A percentile compares a stretch with the other conserved stretches of the same genome.
Evolutionary conservation across 257 asterid genomes (phyloP).

Genomic region (Hygrophila difformis): DNA sequence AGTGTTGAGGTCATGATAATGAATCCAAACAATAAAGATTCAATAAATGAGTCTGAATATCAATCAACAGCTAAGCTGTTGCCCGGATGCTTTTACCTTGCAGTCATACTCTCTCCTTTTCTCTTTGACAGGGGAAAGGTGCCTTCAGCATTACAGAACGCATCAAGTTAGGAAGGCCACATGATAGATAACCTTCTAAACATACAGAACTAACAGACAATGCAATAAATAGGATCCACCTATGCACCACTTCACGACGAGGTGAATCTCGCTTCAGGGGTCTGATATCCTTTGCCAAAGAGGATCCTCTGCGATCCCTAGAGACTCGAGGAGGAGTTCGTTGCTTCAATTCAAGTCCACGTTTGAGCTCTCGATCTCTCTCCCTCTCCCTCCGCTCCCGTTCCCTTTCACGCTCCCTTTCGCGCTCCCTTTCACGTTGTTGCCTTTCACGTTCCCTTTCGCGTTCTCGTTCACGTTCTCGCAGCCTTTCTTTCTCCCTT

Average conservation of each 20-base stretch:
- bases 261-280: slow-evolving; percentile 74
- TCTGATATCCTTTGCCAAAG: slow-evolving; percentile 62
- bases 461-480: slow-evolving; percentile 47
- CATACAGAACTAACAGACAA: slow-evolving; percentile 48
- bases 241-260: slow-evolving; percentile 67
- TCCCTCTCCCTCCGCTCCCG: slow-evolving; percentile 55
- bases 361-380: slow-evolving; percentile 60
- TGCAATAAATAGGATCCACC: slow-evolving; percentile 76
- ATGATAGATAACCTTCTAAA: slow-evolving; percentile 57
- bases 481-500: slow-evolving; percentile 38
- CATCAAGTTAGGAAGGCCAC: slow-evolving; percentile 67
- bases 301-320: slow-evolving; percentile 67
- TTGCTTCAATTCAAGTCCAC: slow-evolving; percentile 49
- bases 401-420: slow-evolving; percentile 30
- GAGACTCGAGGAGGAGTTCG: slow-evolving; percentile 73
- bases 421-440: no score
- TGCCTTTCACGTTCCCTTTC: slow-evolving; percentile 10
- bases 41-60: slow-evolving; percentile 24
- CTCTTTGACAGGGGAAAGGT: slow-evolving; percentile 82
- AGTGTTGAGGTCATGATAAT: slow-evolving; percentile 16
- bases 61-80: slow-evolving; percentile 39
- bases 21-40: slow-evolving; percentile 18
- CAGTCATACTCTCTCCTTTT: slow-evolving; percentile 89
- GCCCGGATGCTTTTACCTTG: slow-evolving; percentile 72
- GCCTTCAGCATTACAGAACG: slow-evolving; percentile 90